Percentiles rank a stretch among this genome's conserved stretches.
Conservation (phyloP, 2,329 filamentous ascomycete species). For the Arthroderma sp. region DNA sequence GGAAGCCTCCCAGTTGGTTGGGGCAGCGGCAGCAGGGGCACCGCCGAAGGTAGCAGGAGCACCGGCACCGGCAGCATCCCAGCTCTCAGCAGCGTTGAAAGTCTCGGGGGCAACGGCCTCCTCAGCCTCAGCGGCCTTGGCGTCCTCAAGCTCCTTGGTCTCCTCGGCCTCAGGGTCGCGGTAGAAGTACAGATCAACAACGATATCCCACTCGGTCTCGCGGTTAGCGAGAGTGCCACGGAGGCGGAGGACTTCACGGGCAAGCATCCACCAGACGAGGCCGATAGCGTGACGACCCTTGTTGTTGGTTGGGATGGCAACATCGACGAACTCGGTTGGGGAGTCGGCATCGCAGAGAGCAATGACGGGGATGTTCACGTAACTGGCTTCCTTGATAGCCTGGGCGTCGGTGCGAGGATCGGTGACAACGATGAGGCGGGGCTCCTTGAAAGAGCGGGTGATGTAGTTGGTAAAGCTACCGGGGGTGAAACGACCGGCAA, state of each 20-base stretch:
- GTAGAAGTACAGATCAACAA: conserved; percentile 99
- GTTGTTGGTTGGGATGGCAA: conserved; percentile 99
- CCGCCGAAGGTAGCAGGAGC: conserved; percentile 53
- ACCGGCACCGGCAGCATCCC: conserved; percentile 65
- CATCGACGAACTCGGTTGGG: conserved; percentile 97
- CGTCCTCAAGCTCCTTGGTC: conserved; percentile 86
- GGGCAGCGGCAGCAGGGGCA: conserved; percentile 48
- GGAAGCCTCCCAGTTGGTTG: conserved; percentile 51
- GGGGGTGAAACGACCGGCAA: conserved; percentile 98
- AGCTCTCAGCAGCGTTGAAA: conserved; percentile 62
- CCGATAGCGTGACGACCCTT: conserved; percentile 99
- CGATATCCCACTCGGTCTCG: conserved; percentile 97
- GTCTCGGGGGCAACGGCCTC: conserved; percentile 71
- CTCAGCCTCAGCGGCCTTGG: conserved; percentile 70
- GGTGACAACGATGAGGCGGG: conserved; percentile 97
- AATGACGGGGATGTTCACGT: conserved; percentile 99
- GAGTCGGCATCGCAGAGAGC: conserved; percentile 99
- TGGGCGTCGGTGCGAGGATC: conserved; percentile 99
- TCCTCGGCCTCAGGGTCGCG: conserved; percentile 99
- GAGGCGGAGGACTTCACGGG: conserved; percentile 98
- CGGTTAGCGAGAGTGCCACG: conserved; percentile 92
- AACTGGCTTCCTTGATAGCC: conserved; percentile 99
- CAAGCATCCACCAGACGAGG: conserved; percentile 98
- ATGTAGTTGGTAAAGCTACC: conserved; percentile 99
- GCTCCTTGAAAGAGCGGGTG: conserved; percentile 99